Percentiles rank a stretch among this genome's conserved stretches.
Evolutionary conservation across 2,329 filamentous ascomycete species (phyloP).

Genomic region (Diaporthe vexans): DNA sequence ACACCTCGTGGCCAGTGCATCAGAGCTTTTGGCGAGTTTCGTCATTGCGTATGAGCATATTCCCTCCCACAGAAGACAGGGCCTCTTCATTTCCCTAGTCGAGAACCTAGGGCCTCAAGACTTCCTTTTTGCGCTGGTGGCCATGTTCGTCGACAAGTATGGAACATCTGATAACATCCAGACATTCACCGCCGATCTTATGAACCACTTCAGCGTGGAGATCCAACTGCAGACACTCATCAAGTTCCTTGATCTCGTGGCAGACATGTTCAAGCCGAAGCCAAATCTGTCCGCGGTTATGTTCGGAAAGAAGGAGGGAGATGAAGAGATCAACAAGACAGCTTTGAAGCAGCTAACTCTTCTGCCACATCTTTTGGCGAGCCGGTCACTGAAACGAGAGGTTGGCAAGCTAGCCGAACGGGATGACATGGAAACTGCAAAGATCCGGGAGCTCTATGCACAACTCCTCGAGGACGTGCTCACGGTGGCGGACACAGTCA

Average conservation of each 20-base stretch:
- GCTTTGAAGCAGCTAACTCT: slow-evolving; percentile 69
- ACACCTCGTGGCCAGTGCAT: slow-evolving; percentile 82
- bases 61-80: slow-evolving; percentile 85
- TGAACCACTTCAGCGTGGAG: slow-evolving; percentile 79
- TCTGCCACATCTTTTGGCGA: slow-evolving; percentile 70
- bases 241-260: slow-evolving; percentile 81
- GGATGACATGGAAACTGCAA: slow-evolving; percentile 76
- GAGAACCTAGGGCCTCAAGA: slow-evolving; percentile 88
- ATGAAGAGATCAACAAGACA: slow-evolving; percentile 63
- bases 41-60: slow-evolving; percentile 97
- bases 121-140: slow-evolving; percentile 88
- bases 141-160: slow-evolving; percentile 93
- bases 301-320: slow-evolving; percentile 68
- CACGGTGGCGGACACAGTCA: slow-evolving; percentile 75
- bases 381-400: slow-evolving; percentile 68
- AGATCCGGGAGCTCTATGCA: slow-evolving; percentile 78
- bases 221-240: slow-evolving; percentile 84
- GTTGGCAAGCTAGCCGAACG: slow-evolving; percentile 69
- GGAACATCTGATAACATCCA: slow-evolving; percentile 80
- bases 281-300: slow-evolving; percentile 80
- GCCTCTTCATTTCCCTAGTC: slow-evolving; percentile 86
- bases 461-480: slow-evolving; percentile 76
- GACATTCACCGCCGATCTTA: slow-evolving; percentile 81
- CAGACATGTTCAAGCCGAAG: slow-evolving; percentile 82
- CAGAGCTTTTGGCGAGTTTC: slow-evolving; percentile 94